Evolutionary conservation across 2,329 filamentous ascomycete species (phyloP).

Genomic region (Phialophora tarda): DNA sequence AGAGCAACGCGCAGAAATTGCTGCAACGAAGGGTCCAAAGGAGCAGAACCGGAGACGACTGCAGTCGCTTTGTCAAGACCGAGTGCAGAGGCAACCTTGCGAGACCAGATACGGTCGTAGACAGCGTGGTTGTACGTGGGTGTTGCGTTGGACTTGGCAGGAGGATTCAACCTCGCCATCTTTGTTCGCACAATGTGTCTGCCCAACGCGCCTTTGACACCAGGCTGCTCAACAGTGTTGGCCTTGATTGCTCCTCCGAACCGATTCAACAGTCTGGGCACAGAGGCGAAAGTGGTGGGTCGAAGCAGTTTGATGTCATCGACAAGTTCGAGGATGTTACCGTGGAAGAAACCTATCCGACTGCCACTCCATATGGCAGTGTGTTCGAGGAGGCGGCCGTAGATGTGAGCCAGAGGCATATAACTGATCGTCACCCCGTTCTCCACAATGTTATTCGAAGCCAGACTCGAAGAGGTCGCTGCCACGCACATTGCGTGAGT

Average conservation of each 20-base stretch:
- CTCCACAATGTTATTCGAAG: conserved; percentile 60
- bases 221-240: conserved; percentile 77
- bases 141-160: conserved; percentile 56
- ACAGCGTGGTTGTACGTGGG: conserved; percentile 66
- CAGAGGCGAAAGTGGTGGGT: conserved; percentile 83
- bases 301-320: conserved; percentile 89
- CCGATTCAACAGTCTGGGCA: conserved; percentile 88
- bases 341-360: conserved; percentile 89
- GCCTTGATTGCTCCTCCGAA: conserved; percentile 83
- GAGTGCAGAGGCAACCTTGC: conserved; percentile 81
- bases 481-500: conserved; percentile 82
- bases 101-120: conserved; percentile 78
- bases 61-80: conserved; percentile 74
- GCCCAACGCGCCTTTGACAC: conserved; percentile 80
- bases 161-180: conserved; percentile 61
- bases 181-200: conserved; percentile 81
- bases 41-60: conserved; percentile 88
- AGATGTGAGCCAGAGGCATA: conserved; percentile 92
- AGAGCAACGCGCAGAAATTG: conserved; percentile 86
- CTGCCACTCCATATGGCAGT: conserved; percentile 72
- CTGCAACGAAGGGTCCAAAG: conserved; percentile 85
- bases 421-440: conserved; percentile 80
- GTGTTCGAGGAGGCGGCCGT: conserved; percentile 83
- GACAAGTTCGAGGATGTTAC: conserved; percentile 78
- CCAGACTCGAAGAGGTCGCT: conserved; percentile 62